phyloP scores from a whole-genome alignment of 371 early-diverging fungal species.

The Apophysomyces elegans region DNA sequence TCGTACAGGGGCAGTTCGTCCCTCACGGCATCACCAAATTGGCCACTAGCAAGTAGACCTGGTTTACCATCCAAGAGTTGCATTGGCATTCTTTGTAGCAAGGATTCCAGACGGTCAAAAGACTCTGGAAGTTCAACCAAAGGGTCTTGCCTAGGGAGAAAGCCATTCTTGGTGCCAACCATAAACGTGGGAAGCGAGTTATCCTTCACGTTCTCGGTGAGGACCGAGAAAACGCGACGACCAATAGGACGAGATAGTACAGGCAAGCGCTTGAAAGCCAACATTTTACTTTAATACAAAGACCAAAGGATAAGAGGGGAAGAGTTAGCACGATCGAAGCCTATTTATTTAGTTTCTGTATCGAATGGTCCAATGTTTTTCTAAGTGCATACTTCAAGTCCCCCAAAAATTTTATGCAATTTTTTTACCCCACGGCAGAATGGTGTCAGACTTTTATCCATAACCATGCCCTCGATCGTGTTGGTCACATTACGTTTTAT shows the following conservation, averaged over 20 bases:
- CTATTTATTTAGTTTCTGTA: neutral
- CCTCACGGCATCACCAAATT: conserved; percentile 80
- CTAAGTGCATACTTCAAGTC: neutral
- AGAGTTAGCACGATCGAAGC: neutral
- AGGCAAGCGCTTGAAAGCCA: neutral
- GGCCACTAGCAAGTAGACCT: conserved; percentile 79
- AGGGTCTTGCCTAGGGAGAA: conserved; percentile 74
- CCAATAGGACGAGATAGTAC: neutral
- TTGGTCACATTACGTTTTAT: neutral
- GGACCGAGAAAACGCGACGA: conserved; percentile 27
- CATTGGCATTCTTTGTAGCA: conserved; percentile 83
- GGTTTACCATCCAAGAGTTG: conserved; percentile 63
- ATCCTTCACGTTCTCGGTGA: conserved; percentile 37
- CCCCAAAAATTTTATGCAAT: neutral
- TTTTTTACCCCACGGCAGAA: conserved; percentile 5
- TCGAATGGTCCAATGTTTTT: neutral
- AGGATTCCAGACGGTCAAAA: conserved; percentile 68
- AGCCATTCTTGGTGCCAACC: conserved; percentile 72
- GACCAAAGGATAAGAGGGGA: neutral
- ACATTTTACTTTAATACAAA: neutral
- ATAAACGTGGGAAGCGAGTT: conserved; percentile 63
- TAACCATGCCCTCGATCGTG: too few relatives aligned
- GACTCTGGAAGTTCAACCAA: conserved; percentile 65
- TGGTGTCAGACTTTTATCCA: conserved; percentile 1
- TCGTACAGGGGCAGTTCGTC: conserved; percentile 76